phyloP scores from a whole-genome alignment of 2,329 filamentous ascomycete species.

The Catunica adiposa region DNA sequence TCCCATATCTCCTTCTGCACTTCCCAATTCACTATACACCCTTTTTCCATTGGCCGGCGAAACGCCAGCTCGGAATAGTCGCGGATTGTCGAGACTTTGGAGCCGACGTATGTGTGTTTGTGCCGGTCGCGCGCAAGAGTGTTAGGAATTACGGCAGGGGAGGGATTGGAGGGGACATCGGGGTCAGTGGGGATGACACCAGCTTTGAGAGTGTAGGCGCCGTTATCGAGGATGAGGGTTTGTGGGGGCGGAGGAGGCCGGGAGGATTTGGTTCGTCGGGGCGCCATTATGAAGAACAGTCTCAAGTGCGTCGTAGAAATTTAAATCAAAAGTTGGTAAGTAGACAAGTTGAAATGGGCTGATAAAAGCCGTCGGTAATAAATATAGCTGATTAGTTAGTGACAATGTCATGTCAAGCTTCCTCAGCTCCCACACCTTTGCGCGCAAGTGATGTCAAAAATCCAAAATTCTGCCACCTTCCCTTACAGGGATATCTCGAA shows the following conservation, averaged over 20 bases:
- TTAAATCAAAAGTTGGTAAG: no score
- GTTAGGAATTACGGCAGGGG: constrained; percentile 64
- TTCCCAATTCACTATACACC: constrained; percentile 94
- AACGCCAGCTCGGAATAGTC: constrained; percentile 86
- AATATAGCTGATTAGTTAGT: no score
- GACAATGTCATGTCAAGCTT: no score
- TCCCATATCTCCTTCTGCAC: constrained; percentile 93
- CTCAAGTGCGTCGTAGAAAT: no score
- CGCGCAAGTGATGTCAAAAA: no score
- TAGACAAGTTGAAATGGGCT: no score
- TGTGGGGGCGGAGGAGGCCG: constrained; percentile 37
- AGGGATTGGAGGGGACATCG: constrained; percentile 22
- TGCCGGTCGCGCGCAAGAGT: constrained; percentile 73
- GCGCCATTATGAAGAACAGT: constrained; percentile 23
- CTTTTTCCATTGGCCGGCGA: constrained; percentile 79
- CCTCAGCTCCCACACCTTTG: background rate
- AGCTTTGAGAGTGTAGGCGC: constrained; percentile 79
- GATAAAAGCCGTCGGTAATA: no score
- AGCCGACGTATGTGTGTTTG: constrained; percentile 61
- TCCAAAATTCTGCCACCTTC: no score
- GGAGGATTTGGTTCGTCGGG: constrained; percentile 35
- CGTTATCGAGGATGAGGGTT: constrained; percentile 86
- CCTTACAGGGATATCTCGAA: no score
- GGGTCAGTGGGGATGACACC: constrained; percentile 44
- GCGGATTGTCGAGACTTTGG: constrained; percentile 60